Conservation (phyloP, 306 rosid species). For the Delonix regia region DNA sequence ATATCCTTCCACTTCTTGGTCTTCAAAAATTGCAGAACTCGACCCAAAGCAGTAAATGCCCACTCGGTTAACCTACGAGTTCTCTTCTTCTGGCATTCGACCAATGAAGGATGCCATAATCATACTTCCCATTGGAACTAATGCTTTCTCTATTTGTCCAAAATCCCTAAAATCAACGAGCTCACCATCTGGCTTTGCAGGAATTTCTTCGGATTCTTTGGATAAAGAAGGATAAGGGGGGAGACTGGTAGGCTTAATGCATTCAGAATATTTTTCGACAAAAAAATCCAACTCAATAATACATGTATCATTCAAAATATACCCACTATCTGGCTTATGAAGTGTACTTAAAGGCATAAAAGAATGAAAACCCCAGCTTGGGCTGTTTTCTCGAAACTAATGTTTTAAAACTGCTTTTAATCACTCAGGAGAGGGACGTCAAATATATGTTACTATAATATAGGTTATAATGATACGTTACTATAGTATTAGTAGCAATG, state of each 20-base stretch:
- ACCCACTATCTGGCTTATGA: not conserved
- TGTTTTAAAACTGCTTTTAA: not conserved
- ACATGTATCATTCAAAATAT: not conserved
- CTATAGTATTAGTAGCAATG: too few species aligned
- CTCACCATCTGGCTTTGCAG: too few species aligned
- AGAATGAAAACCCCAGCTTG: not conserved
- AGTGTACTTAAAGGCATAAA: not conserved
- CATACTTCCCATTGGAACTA: not conserved
- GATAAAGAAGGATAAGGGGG: too few species aligned
- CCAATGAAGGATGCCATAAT: not conserved
- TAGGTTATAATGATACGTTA: too few species aligned
- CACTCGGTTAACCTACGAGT: not conserved
- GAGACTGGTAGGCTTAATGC: not conserved
- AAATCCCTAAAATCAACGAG: not conserved
- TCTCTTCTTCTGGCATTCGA: not conserved
- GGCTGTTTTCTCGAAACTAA: not conserved
- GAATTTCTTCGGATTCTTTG: not conserved
- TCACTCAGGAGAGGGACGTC: not conserved
- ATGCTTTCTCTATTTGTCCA: not conserved
- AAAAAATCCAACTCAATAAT: not conserved
- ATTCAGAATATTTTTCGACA: not conserved
- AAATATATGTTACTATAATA: too few species aligned
- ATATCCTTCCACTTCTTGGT: not conserved
- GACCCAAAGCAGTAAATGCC: not conserved
- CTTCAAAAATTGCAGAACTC: not conserved